A percentile compares a stretch with the other conserved stretches of the same genome.
phyloP scores from a whole-genome alignment of 305 asterid genomes.

The Fraxinus greggii region DNA sequence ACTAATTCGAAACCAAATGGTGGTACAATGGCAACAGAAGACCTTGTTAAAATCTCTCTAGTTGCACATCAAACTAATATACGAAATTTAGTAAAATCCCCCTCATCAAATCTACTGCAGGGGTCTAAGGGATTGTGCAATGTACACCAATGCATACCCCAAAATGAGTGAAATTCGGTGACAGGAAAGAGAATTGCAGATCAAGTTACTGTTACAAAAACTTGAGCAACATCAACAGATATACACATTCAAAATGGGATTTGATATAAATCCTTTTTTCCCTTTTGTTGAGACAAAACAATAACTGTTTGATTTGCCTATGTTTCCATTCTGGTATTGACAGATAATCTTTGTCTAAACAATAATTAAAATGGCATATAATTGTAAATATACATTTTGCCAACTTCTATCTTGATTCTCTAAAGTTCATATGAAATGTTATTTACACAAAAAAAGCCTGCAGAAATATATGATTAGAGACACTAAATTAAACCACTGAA shows the following conservation, averaged over 20 bases:
- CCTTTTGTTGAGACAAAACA: neutral
- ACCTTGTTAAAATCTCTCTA: neutral
- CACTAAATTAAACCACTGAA: constrained; percentile 11
- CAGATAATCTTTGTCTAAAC: constrained; percentile 20
- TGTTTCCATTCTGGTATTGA: constrained; percentile 21
- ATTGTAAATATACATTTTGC: neutral
- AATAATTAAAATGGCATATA: constrained; percentile 5
- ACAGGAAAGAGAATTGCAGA: neutral
- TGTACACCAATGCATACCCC: neutral
- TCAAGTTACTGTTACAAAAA: neutral
- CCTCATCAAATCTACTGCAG: neutral
- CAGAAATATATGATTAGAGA: constrained; percentile 17
- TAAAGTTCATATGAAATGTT: constrained; percentile 23
- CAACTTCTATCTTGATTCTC: constrained; percentile 14
- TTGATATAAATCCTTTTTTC: neutral
- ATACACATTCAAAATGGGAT: neutral
- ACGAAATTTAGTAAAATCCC: neutral
- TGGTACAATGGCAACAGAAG: neutral
- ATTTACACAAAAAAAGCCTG: constrained; percentile 47
- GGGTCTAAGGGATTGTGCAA: neutral
- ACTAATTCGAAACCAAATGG: neutral
- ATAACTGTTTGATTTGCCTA: neutral
- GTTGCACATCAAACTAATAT: neutral
- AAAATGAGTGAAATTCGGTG: neutral
- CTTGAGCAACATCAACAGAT: neutral